Conservation (phyloP, 176 grass and related monocot genomes). For the Poa pratensis region DNA sequence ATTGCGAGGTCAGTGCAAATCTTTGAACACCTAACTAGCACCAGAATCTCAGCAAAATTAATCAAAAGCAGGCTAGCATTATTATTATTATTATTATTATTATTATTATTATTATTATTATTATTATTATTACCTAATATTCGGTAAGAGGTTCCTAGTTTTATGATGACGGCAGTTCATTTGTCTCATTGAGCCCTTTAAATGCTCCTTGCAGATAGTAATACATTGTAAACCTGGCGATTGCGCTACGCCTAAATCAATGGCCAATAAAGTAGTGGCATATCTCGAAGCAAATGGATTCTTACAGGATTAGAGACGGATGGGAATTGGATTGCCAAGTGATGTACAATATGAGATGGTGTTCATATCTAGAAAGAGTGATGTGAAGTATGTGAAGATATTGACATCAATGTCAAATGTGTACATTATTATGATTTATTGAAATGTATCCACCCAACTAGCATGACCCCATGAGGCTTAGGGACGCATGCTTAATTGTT, state of each 20-base stretch:
- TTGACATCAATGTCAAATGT: background rate
- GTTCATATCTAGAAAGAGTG: background rate
- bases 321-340: background rate
- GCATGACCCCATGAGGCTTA: background rate
- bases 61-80: background rate
- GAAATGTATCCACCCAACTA: background rate
- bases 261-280: conserved; percentile 72
- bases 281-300: conserved; percentile 76
- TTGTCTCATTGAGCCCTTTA: background rate
- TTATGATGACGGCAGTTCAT: background rate
- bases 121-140: background rate
- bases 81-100: background rate
- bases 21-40: background rate
- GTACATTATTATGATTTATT: background rate
- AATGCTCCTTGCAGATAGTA: conserved; percentile 58
- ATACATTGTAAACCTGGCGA: conserved; percentile 64
- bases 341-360: background rate
- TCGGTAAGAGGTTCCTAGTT: background rate
- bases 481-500: background rate
- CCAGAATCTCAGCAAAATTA: background rate
- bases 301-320: conserved; percentile 47
- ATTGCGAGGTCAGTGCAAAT: conserved; percentile 65
- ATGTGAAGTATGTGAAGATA: background rate
- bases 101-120: too few species aligned
- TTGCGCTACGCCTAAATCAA: conserved; percentile 63